Evolutionary conservation across 2,329 filamentous ascomycete species (phyloP), one percentile per base, ranked within the genome.

Genomic region (Gnomoniopsis smithogilvyi): DNA sequence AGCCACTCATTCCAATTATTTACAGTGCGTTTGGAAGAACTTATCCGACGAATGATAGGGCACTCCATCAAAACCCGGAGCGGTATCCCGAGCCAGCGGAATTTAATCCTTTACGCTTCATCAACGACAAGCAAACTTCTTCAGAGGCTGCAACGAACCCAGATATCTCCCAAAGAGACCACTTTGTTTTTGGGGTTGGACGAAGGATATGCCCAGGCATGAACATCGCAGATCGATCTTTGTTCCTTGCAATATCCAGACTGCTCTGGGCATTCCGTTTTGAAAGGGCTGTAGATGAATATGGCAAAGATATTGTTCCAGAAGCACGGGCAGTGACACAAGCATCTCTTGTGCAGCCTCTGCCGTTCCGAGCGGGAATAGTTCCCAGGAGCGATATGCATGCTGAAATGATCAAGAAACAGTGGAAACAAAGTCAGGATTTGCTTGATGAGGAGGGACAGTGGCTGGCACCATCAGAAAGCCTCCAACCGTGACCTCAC

Each of bases 131-230:
- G 53, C 52, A 61, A 41, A 63, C 65, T 17, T 62, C 56, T 15
- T 59, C 66, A 1, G 58, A 61, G n/a, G 64, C 68, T 52, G 67
- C 71, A 0, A 68, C 69, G 49, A 69, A 68, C 61, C 24, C 61
- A 3, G 68, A 71, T 15, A 46, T 58, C 3, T 56, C 64, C 10
- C 73, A 80, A 64, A 74, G 80, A 14, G 81, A 83, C 51, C 76
- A 80, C 15, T 84, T 81, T 67, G 76, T 74, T 0, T 86, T 83
- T 55, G 82, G 83, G 19, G 78, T 78, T 11, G 83, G 83, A 2
- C 73, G 82, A 7, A 74, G 84, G 30, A 77, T 85, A 47, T 87
- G 84, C 66, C 82, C 79, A 2, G 84, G 83, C 0, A 80, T 82
- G 19, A 78, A 83, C 56, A 72, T 86, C 2, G 80, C 79, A 0